Percentiles rank a stretch among this genome's conserved stretches.
Evolutionary conservation across 176 grass and related monocot species (phyloP).

Genomic region (Triticum turgidum): DNA sequence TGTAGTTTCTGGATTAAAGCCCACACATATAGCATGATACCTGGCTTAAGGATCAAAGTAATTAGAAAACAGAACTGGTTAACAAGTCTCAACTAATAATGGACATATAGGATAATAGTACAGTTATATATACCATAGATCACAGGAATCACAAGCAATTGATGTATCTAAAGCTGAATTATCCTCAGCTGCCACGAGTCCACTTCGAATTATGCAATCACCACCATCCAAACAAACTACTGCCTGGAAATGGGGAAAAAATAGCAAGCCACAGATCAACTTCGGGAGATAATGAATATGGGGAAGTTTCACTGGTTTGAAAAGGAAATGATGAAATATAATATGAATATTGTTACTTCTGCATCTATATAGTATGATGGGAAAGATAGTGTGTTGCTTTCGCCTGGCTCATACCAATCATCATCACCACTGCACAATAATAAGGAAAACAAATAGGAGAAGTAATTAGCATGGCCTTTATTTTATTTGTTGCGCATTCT

Average conservation of each 20-base stretch:
- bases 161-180: constrained; percentile 80
- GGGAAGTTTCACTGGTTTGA: not conserved
- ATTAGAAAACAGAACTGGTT: constrained; percentile 36
- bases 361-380: constrained; percentile 91
- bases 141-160: constrained; percentile 97
- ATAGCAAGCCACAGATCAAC: constrained; percentile 24
- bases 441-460: constrained; percentile 21
- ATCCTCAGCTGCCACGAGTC: constrained; percentile 52
- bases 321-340: constrained; percentile 26
- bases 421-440: constrained; percentile 62
- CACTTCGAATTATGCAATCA: constrained; percentile 78
- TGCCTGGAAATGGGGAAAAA: constrained; percentile 46
- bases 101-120: constrained; percentile 10
- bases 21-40: constrained; percentile 97
- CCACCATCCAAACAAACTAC: constrained; percentile 82
- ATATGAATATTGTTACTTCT: constrained; percentile 74
- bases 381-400: constrained; percentile 77
- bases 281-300: constrained; percentile 25
- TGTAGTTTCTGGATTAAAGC: constrained; percentile 62
- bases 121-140: constrained; percentile 68
- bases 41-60: constrained; percentile 46
- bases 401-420: constrained; percentile 74
- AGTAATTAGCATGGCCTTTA: constrained; percentile 9
- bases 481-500: constrained; percentile 19
- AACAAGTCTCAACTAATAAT: constrained; percentile 11